A percentile compares a stretch with the other conserved stretches of the same genome.
phyloP scores from a whole-genome alignment of 2,329 filamentous ascomycete species.

The Calonectria pauciramosa region DNA sequence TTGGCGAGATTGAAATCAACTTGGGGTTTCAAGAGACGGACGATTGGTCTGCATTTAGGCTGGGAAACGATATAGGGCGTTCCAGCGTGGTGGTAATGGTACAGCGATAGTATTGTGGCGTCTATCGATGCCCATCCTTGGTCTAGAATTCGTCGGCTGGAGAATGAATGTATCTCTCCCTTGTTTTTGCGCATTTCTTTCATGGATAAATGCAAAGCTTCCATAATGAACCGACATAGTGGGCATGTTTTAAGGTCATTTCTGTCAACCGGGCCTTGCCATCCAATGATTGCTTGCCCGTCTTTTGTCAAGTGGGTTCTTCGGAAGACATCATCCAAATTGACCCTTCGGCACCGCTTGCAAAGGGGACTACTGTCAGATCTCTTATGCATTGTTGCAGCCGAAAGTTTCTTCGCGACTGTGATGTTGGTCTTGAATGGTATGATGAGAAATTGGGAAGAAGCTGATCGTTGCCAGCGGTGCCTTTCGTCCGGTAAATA shows the following conservation, averaged over 20 bases:
- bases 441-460: background rate
- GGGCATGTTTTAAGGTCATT: background rate
- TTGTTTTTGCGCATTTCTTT: background rate
- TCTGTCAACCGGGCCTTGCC: background rate
- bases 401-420: background rate
- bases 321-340: background rate
- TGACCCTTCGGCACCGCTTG: background rate
- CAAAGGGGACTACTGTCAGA: background rate
- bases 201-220: background rate
- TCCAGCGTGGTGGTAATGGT: background rate
- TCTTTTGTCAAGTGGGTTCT: background rate
- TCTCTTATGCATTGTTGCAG: background rate
- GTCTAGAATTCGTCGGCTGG: background rate
- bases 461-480: background rate
- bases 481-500: background rate
- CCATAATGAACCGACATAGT: background rate
- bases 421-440: background rate
- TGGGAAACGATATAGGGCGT: background rate
- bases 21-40: background rate
- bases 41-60: background rate
- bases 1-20: background rate
- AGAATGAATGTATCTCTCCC: background rate
- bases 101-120: background rate
- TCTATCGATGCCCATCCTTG: background rate
- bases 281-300: background rate